Percentiles rank a stretch among this genome's conserved stretches.
These are phyloP conservation scores for Elongisporangium senticosum DNA, from an alignment of 352 stramenopile genomes.

Conservation along the genomic window DNA sequence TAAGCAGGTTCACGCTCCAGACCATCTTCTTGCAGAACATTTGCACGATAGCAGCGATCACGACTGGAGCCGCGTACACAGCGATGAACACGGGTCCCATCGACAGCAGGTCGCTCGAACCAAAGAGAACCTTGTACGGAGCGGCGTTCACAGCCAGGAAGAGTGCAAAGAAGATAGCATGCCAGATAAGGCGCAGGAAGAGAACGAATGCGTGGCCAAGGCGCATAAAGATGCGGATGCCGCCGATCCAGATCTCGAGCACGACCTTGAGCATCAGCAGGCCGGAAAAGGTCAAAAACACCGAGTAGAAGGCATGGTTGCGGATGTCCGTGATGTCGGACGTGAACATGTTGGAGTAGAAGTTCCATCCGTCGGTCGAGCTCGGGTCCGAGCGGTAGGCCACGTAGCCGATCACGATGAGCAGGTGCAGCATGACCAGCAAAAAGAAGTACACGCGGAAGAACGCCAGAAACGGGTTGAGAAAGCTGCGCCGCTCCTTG, in stretches of 20 bases:
- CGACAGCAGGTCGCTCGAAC: slow-evolving; percentile 52
- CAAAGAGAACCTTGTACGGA: slow-evolving; percentile 58
- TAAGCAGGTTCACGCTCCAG: slow-evolving; percentile 52
- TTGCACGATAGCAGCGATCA: slow-evolving; percentile 52
- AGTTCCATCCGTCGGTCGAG: slow-evolving; percentile 42
- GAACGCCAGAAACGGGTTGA: slow-evolving; percentile 77
- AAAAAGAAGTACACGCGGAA: slow-evolving; percentile 88
- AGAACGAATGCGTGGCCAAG: slow-evolving; percentile 53
- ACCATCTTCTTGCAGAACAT: slow-evolving; percentile 59
- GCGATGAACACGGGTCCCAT: slow-evolving; percentile 46
- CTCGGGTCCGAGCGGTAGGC: slow-evolving; percentile 61
- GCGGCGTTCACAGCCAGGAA: slow-evolving; percentile 65
- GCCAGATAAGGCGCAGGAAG: slow-evolving; percentile 72
- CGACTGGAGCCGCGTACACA: slow-evolving; percentile 57
- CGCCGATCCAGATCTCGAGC: slow-evolving; percentile 80
- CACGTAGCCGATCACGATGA: slow-evolving; percentile 79
- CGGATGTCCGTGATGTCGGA: slow-evolving; percentile 58
- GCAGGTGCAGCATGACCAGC: slow-evolving; percentile 71
- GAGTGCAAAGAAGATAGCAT: slow-evolving; percentile 73
- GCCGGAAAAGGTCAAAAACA: slow-evolving; percentile 62
- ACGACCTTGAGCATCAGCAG: slow-evolving; percentile 65
- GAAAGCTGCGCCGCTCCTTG: slow-evolving; percentile 77
- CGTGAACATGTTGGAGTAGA: slow-evolving; percentile 75
- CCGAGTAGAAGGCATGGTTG: slow-evolving; percentile 69
- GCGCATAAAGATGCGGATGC: slow-evolving; percentile 60